phyloP scores from a whole-genome alignment of 2,329 filamentous ascomycete species.

The Aquanectria penicillioides region DNA sequence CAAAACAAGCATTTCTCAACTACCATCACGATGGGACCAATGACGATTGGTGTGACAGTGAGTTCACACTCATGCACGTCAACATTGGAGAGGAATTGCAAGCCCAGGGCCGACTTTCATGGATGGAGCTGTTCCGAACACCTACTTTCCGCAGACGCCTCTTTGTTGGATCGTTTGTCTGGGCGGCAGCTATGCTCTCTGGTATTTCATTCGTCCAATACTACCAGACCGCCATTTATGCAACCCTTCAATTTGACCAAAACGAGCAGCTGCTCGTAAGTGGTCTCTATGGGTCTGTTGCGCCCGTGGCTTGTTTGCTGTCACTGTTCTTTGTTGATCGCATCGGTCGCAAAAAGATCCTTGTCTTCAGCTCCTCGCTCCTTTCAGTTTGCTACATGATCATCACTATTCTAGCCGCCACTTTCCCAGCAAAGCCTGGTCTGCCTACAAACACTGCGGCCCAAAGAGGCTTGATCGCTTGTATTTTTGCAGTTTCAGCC shows the following conservation, averaged over 20 bases:
- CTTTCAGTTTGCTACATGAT: conserved; percentile 50
- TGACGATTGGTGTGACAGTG: conserved; percentile 48
- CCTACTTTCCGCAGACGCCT: conserved; percentile 49
- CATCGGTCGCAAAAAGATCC: conserved; percentile 49
- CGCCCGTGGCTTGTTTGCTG: conserved; percentile 48
- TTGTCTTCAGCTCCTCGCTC: conserved; percentile 48
- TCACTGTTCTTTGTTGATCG: conserved; percentile 53
- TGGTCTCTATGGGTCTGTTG: conserved; percentile 51
- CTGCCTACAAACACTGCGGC: conserved; percentile 50
- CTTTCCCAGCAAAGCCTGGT: conserved; percentile 48
- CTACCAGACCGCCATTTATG: conserved; percentile 54
- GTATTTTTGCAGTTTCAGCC: conserved; percentile 47
- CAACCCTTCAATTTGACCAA: conserved; percentile 50
- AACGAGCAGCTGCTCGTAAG: conserved; percentile 51
- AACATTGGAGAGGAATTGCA: conserved; percentile 49
- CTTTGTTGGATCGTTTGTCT: conserved; percentile 53
- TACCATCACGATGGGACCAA: conserved; percentile 50
- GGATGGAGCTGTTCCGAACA: conserved; percentile 46
- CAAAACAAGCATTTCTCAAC: conserved; percentile 45
- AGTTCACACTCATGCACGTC: conserved; percentile 47
- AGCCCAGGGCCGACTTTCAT: conserved; percentile 41
- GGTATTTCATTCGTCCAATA: conserved; percentile 56
- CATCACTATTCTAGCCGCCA: conserved; percentile 51
- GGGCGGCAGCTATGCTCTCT: conserved; percentile 53
- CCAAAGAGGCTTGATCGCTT: conserved; percentile 51